Base-by-base conservation (phyloP, 768 basidiomycete genomes). In the Serendipita vermifera region DNA sequence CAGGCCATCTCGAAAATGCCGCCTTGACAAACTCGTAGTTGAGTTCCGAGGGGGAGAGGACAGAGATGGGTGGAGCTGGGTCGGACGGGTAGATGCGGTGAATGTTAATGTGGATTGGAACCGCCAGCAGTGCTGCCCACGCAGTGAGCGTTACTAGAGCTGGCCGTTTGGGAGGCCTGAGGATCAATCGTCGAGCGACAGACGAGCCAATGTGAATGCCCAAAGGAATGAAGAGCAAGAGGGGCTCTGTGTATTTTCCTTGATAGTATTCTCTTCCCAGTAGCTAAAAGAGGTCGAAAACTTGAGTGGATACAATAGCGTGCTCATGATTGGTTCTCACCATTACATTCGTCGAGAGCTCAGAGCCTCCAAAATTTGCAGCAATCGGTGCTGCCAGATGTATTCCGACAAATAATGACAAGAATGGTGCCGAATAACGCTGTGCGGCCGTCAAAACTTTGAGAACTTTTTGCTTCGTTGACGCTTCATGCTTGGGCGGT, bases 181-280 rank as follows among this genome's bases (percentile, higher is more conserved):
- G 29, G 7, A 51, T 22, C 1, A 31, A 22, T 7, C 46, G 20
- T n/a, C 46, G 5, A 22, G 29, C 22, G n/a, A 51, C 9, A 3
- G 22, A 24, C 15, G 46, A 51, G 15, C 46, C 46, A 20, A 80
- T 67, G 63, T 92, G 89, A 6, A 82, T 63, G 29, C 70, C 69
- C n/a, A 93, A 68, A 0, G 89, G 88, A 1, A 71, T 69, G 31
- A 85, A 70, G 7, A 91, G 71, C 11, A 90, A 77, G 38, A 78
- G 77, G 36, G 73, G 77, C 67, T 92, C 87, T 20, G 63, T 61
- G 24, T 22, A 20, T 35, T 20, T 24, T 20, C 78, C 77, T 64
- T 91, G 87, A 66, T 93, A 92, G 68, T 88, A 89, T 68, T 89
- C 88, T 55, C 88, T 71, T 7, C 87, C 86, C 11, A 93, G 72